Percentiles rank a stretch among this genome's conserved stretches.
Evolutionary conservation across 148 eudicot species (phyloP).

Genomic region (Dysphania ambrosioides): DNA sequence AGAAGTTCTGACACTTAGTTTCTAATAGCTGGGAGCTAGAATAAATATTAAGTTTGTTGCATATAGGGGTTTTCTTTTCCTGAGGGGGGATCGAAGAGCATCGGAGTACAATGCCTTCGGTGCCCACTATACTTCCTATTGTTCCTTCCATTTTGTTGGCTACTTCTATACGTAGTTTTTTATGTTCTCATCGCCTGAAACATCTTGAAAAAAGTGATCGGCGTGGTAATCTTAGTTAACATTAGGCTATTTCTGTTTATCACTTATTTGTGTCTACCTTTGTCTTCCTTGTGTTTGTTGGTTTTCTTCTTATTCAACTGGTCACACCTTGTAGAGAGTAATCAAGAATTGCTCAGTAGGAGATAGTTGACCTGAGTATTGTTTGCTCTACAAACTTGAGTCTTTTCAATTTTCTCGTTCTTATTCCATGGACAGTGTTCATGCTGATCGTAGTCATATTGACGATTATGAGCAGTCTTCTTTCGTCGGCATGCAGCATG

Average conservation of each 20-base stretch:
- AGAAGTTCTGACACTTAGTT: slow-evolving; percentile 4
- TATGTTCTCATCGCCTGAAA: slow-evolving; percentile 71
- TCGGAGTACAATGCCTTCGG: slow-evolving; percentile 89
- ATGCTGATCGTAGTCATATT: slow-evolving; percentile 17
- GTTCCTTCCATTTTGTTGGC: slow-evolving; percentile 36
- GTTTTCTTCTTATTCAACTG: slow-evolving; percentile 11
- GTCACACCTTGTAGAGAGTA: slow-evolving; percentile 14
- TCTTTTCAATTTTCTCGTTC: slow-evolving; percentile 18
- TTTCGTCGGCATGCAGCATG: slow-evolving; percentile 19
- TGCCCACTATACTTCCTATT: slow-evolving; percentile 47
- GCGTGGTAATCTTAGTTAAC: slow-evolving; percentile 94
- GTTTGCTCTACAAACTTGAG: slow-evolving; percentile 4
- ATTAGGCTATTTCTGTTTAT: slow-evolving; percentile 16
- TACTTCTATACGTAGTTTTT: slow-evolving; percentile 42
- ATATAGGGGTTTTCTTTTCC: slow-evolving; percentile 23
- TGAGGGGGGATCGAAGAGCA: slow-evolving; percentile 41
- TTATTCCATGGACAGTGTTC: slow-evolving; percentile 44
- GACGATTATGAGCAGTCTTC: slow-evolving; percentile 25
- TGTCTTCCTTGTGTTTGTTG: slow-evolving; percentile 17
- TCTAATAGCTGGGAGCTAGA: slow-evolving; percentile 5
- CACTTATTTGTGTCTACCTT: slow-evolving; percentile 9
- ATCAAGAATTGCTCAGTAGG: slow-evolving; percentile 5
- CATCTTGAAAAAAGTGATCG: slow-evolving; percentile 75
- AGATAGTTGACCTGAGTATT: slow-evolving; percentile 20
- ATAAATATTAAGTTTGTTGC: slow-evolving; percentile 13